Base-by-base conservation (phyloP, 768 basidiomycete genomes). In the Suillus subaureus region DNA sequence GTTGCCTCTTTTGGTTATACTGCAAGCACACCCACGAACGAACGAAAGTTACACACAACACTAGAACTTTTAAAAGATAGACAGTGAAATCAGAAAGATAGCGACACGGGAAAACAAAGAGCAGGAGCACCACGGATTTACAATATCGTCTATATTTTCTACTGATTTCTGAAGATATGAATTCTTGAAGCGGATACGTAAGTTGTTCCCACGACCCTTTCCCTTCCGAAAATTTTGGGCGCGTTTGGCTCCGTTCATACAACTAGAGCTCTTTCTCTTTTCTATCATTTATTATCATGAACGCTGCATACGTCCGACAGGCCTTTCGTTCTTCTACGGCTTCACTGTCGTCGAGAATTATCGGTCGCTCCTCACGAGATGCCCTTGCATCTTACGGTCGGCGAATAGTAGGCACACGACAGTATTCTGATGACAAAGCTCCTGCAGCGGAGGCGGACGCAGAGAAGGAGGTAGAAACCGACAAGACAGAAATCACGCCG, bases 311-410 rank as follows among this genome's bases (percentile, higher is more conserved):
- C 69, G 83, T 86, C 68, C 77, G 83, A 73, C 82, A 82, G 60
- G 65, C 82, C 64, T 79, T 91, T 76, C 85, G 87, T 71, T 81
- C 86, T n/a, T 87, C 85, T 75, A 83, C 87, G 67, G 79, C 83
- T 72, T 82, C 83, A n/a, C 67, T 87, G 69, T 84, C 89, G 54
- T 79, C 83, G 70, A 80, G 83, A 67, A 72, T 80, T 37, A 69
- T 85, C 62, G 77, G 79, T 63, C 83, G 83, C 55, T 73, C 81
- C 54, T 66, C 80, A n/a, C 63, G 64, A 40, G 69, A 70, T 55
- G 71, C 65, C 61, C 70, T 66, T 64, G 67, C 69, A 28, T 66
- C 72, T 61, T 77, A 73, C 60, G 63, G 71, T 49, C 74, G 78
- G 15, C 70, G 71, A 16, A 28, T 76, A 21, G 65, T 73, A 40